Conservation (phyloP, 345 rosid genomes). For the Populus ilicifolia region DNA sequence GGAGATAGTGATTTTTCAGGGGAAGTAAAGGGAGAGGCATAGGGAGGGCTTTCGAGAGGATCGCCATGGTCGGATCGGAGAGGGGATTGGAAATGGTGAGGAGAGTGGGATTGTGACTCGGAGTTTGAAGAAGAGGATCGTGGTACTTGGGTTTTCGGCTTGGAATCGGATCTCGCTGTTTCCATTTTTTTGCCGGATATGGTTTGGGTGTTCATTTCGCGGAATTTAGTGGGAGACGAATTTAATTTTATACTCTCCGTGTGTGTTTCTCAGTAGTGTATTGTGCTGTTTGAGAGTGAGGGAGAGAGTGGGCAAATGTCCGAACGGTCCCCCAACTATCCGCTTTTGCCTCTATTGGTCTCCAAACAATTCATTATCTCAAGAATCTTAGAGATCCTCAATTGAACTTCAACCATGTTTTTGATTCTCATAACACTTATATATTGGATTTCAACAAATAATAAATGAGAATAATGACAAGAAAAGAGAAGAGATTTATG, state of each 20-base stretch:
- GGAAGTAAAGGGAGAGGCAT: constrained; percentile 55
- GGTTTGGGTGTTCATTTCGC: background rate
- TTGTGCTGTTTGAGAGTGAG: background rate
- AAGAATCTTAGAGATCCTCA: background rate
- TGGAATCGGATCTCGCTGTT: constrained; percentile 5
- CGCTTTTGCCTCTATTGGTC: background rate
- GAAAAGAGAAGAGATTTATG: too few species aligned
- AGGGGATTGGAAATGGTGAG: constrained; percentile 65
- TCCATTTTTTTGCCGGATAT: background rate
- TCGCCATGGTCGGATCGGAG: constrained; percentile 61
- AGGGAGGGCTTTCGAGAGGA: constrained; percentile 42
- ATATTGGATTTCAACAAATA: too few species aligned
- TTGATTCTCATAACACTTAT: too few species aligned
- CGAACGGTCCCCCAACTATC: background rate
- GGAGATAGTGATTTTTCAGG: constrained; percentile 37
- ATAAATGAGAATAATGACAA: too few species aligned
- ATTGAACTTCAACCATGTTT: too few species aligned
- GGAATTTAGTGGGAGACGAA: background rate
- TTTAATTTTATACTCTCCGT: too few species aligned
- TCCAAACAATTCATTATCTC: background rate
- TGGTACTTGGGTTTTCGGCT: constrained; percentile 15
- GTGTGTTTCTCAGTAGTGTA: background rate
- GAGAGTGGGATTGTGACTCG: constrained; percentile 50
- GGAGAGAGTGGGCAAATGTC: background rate
- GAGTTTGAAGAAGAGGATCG: constrained; percentile 66